A percentile compares a stretch with the other conserved stretches of the same genome.
Evolutionary conservation across 306 rosid genomes (phyloP).

Genomic region (Trifolium subterraneum): DNA sequence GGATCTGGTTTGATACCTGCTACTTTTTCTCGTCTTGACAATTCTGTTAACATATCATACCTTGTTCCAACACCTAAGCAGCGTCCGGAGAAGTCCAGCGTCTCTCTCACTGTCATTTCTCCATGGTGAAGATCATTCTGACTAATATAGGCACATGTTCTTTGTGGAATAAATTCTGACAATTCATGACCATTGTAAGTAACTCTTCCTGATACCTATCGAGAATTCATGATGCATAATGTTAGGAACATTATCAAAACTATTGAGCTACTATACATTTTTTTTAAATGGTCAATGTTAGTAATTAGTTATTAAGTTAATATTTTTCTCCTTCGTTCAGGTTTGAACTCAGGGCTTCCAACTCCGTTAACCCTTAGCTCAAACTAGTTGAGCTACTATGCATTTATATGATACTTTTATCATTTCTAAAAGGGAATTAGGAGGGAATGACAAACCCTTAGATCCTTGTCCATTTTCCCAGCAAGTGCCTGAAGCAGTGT

Average conservation of each 20-base stretch:
- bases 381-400: background rate
- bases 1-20: constrained; percentile 67
- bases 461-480: constrained; percentile 52
- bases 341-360: too few relatives aligned
- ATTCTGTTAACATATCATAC: constrained; percentile 58
- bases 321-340: too few relatives aligned
- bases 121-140: constrained; percentile 87
- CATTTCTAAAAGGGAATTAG: background rate
- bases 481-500: constrained; percentile 54
- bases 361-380: too few relatives aligned
- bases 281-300: too few relatives aligned
- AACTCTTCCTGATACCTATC: constrained; percentile 66
- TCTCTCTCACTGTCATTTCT: constrained; percentile 79
- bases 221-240: background rate
- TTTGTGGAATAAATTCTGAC: constrained; percentile 77
- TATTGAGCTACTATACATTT: background rate
- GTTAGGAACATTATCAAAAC: background rate
- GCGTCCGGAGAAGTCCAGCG: constrained; percentile 72
- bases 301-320: too few relatives aligned
- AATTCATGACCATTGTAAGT: constrained; percentile 83
- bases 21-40: constrained; percentile 65
- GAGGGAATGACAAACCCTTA: constrained; percentile 45
- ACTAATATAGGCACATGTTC: constrained; percentile 86
- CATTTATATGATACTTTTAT: constrained; percentile 1
- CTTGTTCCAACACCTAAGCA: constrained; percentile 76